Percentiles rank a stretch among this genome's conserved stretches.
Conservation (phyloP, 495 filamentous ascomycete genomes). For the Aspergillus haitiensis region DNA sequence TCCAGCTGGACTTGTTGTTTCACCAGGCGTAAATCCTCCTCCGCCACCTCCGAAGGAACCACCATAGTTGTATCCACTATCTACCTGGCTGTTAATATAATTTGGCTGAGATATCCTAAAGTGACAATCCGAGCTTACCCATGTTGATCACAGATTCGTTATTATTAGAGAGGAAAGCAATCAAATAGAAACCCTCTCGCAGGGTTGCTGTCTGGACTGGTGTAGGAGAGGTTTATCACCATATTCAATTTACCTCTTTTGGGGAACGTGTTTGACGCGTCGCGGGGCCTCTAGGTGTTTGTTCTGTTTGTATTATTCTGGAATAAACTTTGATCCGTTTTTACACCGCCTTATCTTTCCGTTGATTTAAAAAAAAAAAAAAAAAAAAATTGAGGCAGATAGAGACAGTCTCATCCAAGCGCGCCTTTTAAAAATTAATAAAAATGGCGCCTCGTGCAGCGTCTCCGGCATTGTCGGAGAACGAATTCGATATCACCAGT, state of each 20-base stretch:
- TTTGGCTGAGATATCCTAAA: no score
- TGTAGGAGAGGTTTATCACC: not conserved
- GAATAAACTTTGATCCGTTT: conserved; percentile 28
- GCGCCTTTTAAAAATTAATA: not conserved
- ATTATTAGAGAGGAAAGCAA: not conserved
- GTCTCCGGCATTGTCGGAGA: conserved; percentile 86
- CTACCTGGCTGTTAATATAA: conserved; percentile 15
- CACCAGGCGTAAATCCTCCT: conserved; percentile 64
- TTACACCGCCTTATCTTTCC: conserved; percentile 40
- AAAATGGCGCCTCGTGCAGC: conserved; percentile 60
- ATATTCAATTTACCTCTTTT: conserved; percentile 44
- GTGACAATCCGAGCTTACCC: conserved; percentile 30
- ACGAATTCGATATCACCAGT: conserved; percentile 84
- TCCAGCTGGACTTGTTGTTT: conserved; percentile 49
- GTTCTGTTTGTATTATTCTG: conserved; percentile 34
- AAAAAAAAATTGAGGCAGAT: conserved; percentile 20
- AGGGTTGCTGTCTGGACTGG: not conserved
- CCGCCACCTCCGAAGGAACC: conserved; percentile 66
- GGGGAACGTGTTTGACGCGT: conserved; percentile 46
- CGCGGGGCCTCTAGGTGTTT: conserved; percentile 38
- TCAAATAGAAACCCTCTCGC: no score
- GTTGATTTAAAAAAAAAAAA: conserved; percentile 24
- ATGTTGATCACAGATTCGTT: conserved; percentile 28
- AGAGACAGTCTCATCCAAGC: conserved; percentile 1
- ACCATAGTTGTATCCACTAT: conserved; percentile 41